Evolutionary conservation across 176 grass and related monocot species (phyloP), one percentile per base, ranked within the genome.

Genomic region (Zoysia japonica): DNA sequence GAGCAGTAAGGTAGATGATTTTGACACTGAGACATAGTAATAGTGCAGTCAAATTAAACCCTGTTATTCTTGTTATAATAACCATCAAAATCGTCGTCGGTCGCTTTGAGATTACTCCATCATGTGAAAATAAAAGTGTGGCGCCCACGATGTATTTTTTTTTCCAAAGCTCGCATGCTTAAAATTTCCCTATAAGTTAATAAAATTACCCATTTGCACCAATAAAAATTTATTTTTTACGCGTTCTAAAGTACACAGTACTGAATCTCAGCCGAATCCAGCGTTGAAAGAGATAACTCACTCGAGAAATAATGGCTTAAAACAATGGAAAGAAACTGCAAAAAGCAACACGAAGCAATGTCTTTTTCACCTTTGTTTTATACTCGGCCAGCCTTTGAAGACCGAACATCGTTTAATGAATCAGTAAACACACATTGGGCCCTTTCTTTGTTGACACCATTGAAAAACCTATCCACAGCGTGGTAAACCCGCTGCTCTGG

Each of bases 221-320:
- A 70, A 11, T n/a, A 45, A 49, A 19, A 47, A 35, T 3, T 3
- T 7, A 1, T n/a, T 76, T 76, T 61, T 11, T 38, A 13, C 48
- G 37, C 57, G 55, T 62, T 57, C 36, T 20, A 53, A 74, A 75
- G 41, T 45, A 28, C 28, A 28, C 28, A 28, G 28, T 28, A 28
- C 28, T n/a, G n/a, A 28, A 50, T 39, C 35, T 75, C 9, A 0
- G 15, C 48, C 67, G 54, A 71, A 78, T 44, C 65, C n/a, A n/a
- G n/a, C n/a, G n/a, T 14, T n/a, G 57, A 87, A 55, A 82, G 65
- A 9, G 47, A 55, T 61, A 3, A 47, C 28, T 56, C 72, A 54
- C 40, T 19, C 2, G 20, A 41, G 45, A 47, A 64, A 17, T 2
- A 64, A 19, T 41, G 46, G 10, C 20, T 63, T 84, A 5, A 28